Base-by-base conservation (phyloP, 495 filamentous ascomycete genomes). In the Viridothelium virens region DNA sequence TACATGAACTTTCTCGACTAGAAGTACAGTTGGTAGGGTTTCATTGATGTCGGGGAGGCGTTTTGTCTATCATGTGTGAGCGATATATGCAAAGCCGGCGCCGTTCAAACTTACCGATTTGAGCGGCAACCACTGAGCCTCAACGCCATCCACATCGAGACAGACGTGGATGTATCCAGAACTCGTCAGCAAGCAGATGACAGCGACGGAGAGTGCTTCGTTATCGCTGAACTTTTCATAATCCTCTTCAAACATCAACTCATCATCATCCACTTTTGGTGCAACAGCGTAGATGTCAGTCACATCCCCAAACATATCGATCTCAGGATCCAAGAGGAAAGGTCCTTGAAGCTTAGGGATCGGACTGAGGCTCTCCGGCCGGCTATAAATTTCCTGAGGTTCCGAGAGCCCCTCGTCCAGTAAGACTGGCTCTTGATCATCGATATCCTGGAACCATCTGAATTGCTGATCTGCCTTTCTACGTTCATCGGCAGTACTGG, bases 281-380 rank as follows among this genome's bases (percentile, higher is more conserved):
- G 82, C 79, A 61, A 82, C 80, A 18, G 86, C 81, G 67, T 82
- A 74, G 36, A 89, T 80, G 72, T 89, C 86, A 16, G 83, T 82
- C 10, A 88, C 78, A 69, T 94, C 90, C 50, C 89, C 84, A 56
- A 86, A 78, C 39, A 83, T 80, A 38, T 90, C 85, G 1, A 83
- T 78, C 59, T 82, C 87, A 6, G 83, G 74, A 33, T 88, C 83
- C 14, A 93, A 78, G 10, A 88, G 81, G 74, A 96, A 95, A 2
- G 92, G 92, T 2, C 92, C 92, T 76, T 97, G 92, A 47, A 97
- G 76, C 68, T 83, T 86, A 4, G 92, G 91, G 38, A 92, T 82
- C 4, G 83, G 78, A 25, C 91, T 87, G 1, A 89, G 89, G n/a
- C 79, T 82, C 0, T 76, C 72, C 6, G 92, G 92, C 44, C 92